A percentile compares a stretch with the other conserved stretches of the same genome.
Evolutionary conservation across 1,139 yeast genomes (phyloP).

Genomic region (Hyphopichia burtonii): DNA sequence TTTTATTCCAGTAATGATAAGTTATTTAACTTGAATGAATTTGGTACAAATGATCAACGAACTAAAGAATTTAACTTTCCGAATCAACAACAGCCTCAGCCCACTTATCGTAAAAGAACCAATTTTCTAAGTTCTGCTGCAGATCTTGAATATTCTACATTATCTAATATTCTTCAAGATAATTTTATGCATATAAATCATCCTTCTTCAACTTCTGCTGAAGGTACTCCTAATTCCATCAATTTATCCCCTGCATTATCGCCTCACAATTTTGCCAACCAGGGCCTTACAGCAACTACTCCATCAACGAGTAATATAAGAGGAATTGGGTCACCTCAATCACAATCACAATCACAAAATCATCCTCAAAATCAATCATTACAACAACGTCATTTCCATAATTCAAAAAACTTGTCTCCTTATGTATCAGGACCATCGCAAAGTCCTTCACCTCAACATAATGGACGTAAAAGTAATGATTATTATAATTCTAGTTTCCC

Average conservation of each 20-base stretch:
- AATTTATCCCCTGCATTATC: constrained; percentile 39
- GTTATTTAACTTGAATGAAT: constrained; percentile 2
- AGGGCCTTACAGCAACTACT: neutral
- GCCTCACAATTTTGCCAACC: constrained; percentile 23
- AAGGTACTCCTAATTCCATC: constrained; percentile 41
- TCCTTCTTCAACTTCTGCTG: constrained; percentile 34
- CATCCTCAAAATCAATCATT: neutral
- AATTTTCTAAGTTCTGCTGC: constrained; percentile 74
- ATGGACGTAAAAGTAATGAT: constrained; percentile 1
- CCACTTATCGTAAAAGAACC: constrained; percentile 19
- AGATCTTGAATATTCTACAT: constrained; percentile 72
- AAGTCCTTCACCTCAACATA: constrained; percentile 11
- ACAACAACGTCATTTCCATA: neutral
- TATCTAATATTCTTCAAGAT: constrained; percentile 70
- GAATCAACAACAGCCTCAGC: neutral
- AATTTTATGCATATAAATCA: constrained; percentile 31
- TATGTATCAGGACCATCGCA: constrained; percentile 13
- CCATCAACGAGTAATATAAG: constrained; percentile 3
- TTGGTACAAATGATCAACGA: constrained; percentile 1
- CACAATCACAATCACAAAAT: neutral
- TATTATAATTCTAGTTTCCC: constrained; percentile 9
- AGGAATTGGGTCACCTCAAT: constrained; percentile 5
- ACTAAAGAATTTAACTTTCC: neutral
- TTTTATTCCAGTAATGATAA: constrained; percentile 1
- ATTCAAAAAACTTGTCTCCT: constrained; percentile 8